These are phyloP conservation scores for Globisporangium barbulae DNA, from an alignment of 352 stramenopile species.

Conservation along the genomic window DNA sequence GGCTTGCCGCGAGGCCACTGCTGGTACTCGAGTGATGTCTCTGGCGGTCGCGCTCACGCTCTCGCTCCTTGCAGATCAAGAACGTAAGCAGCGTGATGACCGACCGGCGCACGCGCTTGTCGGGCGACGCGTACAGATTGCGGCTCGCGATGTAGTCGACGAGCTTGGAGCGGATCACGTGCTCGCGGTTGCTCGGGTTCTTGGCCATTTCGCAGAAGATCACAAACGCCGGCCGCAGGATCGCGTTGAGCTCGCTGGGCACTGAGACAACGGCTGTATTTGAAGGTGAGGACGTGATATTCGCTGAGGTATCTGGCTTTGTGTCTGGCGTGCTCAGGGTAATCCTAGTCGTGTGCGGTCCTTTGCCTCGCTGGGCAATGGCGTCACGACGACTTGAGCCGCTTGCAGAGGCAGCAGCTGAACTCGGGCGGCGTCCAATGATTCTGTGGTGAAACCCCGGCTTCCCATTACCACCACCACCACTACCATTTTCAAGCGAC, in stretches of 20 bases:
- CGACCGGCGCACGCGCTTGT: slow-evolving; percentile 55
- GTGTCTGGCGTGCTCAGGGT: neutral
- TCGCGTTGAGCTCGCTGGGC: slow-evolving; percentile 22
- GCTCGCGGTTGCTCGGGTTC: slow-evolving; percentile 51
- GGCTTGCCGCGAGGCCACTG: neutral
- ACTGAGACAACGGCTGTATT: slow-evolving; percentile 1
- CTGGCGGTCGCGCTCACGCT: slow-evolving; percentile 24
- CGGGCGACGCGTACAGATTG: slow-evolving; percentile 52
- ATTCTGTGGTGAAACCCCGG: neutral
- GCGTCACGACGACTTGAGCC: slow-evolving; percentile 7
- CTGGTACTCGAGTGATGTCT: neutral
- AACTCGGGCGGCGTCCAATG: slow-evolving; percentile 4
- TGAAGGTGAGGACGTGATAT: neutral
- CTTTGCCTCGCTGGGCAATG: slow-evolving; percentile 5
- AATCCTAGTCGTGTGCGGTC: neutral
- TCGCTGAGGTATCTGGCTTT: neutral
- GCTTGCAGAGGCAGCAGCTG: neutral
- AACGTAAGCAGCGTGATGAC: slow-evolving; percentile 59
- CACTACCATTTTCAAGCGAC: neutral
- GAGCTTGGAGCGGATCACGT: slow-evolving; percentile 59
- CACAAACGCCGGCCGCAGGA: slow-evolving; percentile 40
- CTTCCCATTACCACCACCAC: neutral
- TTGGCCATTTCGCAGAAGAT: slow-evolving; percentile 65
- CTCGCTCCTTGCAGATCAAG: slow-evolving; percentile 56
- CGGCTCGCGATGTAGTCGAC: slow-evolving; percentile 50